Base-by-base conservation (phyloP, 805 yeast species). In the Sugiyamaella boreocaroliniensis region DNA sequence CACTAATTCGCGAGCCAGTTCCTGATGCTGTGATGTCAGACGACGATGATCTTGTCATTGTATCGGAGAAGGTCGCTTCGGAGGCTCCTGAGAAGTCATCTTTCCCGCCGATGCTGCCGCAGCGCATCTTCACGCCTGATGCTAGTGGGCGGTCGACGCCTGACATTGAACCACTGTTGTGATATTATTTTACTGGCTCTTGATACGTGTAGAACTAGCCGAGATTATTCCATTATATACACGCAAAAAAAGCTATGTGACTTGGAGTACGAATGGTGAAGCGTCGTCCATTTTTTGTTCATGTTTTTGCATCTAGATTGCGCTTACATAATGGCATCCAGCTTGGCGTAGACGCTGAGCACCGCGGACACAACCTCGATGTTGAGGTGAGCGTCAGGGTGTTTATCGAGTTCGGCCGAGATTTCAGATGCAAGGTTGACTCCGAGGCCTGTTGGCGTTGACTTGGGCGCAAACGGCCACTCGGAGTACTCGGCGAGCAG, bases 291-390 rank as follows among this genome's bases (percentile, higher is more conserved):
- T 22, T 22, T 15, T 43, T 41, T 46, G 29, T 29, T 20, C 48
- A 46, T 29, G 43, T 16, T 34, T 40, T 47, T 15, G 20, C 41
- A 11, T 14, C 7, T 22, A 14, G 29, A 15, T 29, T 37, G 37
- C 22, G n/a, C 50, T 69, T 73, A 89, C 67, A 89, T 76, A 55
- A 90, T 79, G 53, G 95, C 82, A 71, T 93, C 99, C 86, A 93
- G 85, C 70, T 89, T 84, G 14, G 96, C 80, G 68, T 90, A 92
- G 7, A 92, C 95, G 62, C 84, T 81, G 55, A 90, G 32, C 48
- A 93, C 96, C 47, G 96, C 98, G 22, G 98, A 97, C 52, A 93
- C 77, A 48, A 90, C 84, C 71, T 93, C 99, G 58, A 92, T 68
- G 62, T 81, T 86, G 60, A 89, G 75, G 49, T 85, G 93, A 59